These are phyloP conservation scores for Globisporangium ultimum DNA, from an alignment of 352 stramenopile genomes.

Conservation along the genomic window DNA sequence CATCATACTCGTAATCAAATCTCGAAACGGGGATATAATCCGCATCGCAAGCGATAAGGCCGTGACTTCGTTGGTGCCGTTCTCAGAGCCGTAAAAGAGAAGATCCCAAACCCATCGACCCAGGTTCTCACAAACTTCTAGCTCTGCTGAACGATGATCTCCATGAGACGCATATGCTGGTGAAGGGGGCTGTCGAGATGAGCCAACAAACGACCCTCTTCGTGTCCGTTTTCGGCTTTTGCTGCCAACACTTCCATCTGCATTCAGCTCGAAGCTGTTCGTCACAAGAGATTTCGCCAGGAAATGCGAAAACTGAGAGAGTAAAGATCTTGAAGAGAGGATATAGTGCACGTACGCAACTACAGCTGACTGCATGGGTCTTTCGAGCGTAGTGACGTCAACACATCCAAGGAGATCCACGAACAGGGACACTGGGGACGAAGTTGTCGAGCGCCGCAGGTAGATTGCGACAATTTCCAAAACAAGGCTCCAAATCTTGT, in stretches of 20 bases:
- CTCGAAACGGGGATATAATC: slow-evolving; percentile 48
- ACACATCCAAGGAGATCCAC: slow-evolving; percentile 10
- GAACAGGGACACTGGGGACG: slow-evolving; percentile 3
- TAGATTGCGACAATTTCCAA: slow-evolving; percentile 13
- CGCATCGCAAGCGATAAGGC: slow-evolving; percentile 32
- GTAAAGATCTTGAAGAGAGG: slow-evolving; percentile 12
- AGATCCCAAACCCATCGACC: slow-evolving; percentile 38
- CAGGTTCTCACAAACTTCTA: slow-evolving; percentile 27
- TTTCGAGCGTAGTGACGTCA: slow-evolving; percentile 8
- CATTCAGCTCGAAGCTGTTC: slow-evolving; percentile 14
- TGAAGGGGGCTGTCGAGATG: not conserved
- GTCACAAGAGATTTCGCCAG: slow-evolving; percentile 11
- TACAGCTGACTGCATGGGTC: not conserved
- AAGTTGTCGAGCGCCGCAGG: slow-evolving; percentile 5
- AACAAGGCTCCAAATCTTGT: slow-evolving; percentile 6
- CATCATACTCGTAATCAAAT: slow-evolving; percentile 27
- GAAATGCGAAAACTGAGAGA: slow-evolving; percentile 13
- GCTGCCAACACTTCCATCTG: slow-evolving; percentile 12
- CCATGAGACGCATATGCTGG: not conserved
- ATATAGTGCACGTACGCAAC: slow-evolving; percentile 10
- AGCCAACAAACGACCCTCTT: slow-evolving; percentile 4
- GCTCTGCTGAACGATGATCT: slow-evolving; percentile 5
- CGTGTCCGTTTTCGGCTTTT: slow-evolving; percentile 16
- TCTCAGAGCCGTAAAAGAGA: slow-evolving; percentile 32
- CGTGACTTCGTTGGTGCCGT: slow-evolving; percentile 23